Evolutionary conservation across 768 basidiomycete genomes (phyloP), one percentile per base, ranked within the genome.

Genomic region (Tylopilus balloui): DNA sequence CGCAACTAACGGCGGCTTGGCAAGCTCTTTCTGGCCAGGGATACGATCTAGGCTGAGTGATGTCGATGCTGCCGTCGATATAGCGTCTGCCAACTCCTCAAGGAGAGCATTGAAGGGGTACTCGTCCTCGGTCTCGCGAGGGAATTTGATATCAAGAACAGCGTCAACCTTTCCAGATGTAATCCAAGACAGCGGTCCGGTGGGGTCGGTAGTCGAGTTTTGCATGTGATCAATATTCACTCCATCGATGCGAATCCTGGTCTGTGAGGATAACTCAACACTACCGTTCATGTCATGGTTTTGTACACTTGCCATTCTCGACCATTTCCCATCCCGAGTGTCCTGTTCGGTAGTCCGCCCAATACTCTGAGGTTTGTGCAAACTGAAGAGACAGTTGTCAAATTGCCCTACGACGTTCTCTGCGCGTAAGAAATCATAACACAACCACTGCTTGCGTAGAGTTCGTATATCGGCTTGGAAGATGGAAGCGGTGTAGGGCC

Each of bases 61-160:
- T 10, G 80, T 73, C 4, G 80, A 78, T 10, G 74, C 71, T 14
- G 72, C 73, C 29, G 77, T 84, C n/a, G 82, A 78, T 25, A 97
- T 86, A 41, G 88, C 91, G 60, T 92, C 89, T 3, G 91, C 88
- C 45, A 97, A 84, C 66, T 95, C 90, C n/a, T 79, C 87, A 6
- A 97, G 76, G 53, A 97, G 80, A 28, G 80, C 86, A 56, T 89
- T 86, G 58, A 96, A 76, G 15, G 83, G 80, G 15, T 78, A 69
- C 54, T 83, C 79, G 37, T 78, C 78, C 49, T 86, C 84, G 10
- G 81, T 81, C 57, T 91, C 84, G 15, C 82, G 83, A 20, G 96
- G 94, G 68, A 99, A 98, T 62, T 94, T 92, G 71, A 99, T 94
- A 69, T 99, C 96, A 20, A 97, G 78, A 6, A 99, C 96, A 10